phyloP scores from a whole-genome alignment of 2,329 filamentous ascomycete species.

The Epichloe scottii region DNA sequence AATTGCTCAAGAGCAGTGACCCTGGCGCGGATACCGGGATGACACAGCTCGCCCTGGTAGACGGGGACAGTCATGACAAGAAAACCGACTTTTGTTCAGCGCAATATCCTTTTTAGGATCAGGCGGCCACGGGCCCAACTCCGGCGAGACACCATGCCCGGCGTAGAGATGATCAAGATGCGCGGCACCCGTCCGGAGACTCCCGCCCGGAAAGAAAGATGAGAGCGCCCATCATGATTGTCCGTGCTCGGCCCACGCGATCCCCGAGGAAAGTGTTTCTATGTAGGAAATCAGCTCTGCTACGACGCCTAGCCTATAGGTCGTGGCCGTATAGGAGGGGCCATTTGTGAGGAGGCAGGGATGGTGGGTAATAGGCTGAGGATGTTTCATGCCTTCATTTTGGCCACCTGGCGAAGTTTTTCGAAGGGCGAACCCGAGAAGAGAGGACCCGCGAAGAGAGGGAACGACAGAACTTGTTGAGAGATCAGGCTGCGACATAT shows the following conservation, averaged over 20 bases:
- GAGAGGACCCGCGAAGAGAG: no score
- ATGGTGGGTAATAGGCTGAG: no score
- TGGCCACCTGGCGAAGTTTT: no score
- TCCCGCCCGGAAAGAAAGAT: not conserved
- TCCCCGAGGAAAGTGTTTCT: not conserved
- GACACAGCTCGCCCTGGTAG: not conserved
- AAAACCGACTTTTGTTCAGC: not conserved
- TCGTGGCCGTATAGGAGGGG: not conserved
- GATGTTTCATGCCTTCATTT: no score
- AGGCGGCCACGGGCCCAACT: no score
- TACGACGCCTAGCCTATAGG: not conserved
- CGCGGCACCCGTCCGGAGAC: not conserved
- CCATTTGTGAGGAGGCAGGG: no score
- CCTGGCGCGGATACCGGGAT: not conserved
- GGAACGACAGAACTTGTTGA: no score
- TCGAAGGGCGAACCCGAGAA: no score
- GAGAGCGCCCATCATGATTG: not conserved
- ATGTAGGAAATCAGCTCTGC: not conserved
- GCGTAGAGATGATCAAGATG: not conserved
- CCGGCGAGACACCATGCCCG: no score
- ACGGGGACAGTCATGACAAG: not conserved
- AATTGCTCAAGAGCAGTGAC: not conserved
- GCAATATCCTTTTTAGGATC: no score
- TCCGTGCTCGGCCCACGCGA: not conserved
- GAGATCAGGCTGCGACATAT: no score